Base-by-base conservation (phyloP, 371 early-diverging fungal genomes). In the Dichotomocladium elegans region DNA sequence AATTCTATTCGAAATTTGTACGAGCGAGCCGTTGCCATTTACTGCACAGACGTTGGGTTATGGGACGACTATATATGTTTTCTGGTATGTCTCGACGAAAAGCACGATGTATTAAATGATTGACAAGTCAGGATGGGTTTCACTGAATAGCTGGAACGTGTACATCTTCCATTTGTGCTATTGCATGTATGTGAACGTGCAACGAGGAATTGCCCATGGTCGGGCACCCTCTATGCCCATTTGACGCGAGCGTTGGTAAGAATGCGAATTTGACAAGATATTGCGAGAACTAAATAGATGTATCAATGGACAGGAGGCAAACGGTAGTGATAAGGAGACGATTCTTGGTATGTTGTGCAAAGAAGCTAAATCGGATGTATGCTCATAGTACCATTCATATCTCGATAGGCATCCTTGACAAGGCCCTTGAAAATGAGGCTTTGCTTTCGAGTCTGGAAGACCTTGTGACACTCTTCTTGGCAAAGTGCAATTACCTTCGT, bases 31-130 rank as follows among this genome's bases (percentile, higher is more conserved):
- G 60, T 88, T 42, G 49, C 68, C 0, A 33, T 70, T 5, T 73
- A 82, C 58, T 86, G 77, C 49, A 70, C 78, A 12, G 81, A 83
- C 28, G 69, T 81, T 11, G 51, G 51, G 0, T 55, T 86, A 11
- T 91, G 92, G 92, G 79, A 88, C 24, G 73, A 81, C n/a, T 91
- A 89, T 53, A 60, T 88, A 15, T 22, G 68, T 0, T 87, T 77
- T 50, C 47, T 83, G 60, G 83, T 79, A 58, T 51, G 68, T 29
- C 4, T 14, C 3, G 6, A 26, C 15, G 3, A 27, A 2, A 28
- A 45, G 19, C 15, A 46, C 10, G 21, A 8, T 5, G 41, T n/a
- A 14, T 21, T n/a, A n/a, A n/a, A n/a, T n/a, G n/a, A n/a, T 17
- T 10, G 2, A 15, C 14, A 45, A 5, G 15, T 21, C 14, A 15